Percentiles rank a stretch among this genome's conserved stretches.
Evolutionary conservation across 1,284 basidiomycete genomes (phyloP).

Genomic region (Ustilago trichophora): DNA sequence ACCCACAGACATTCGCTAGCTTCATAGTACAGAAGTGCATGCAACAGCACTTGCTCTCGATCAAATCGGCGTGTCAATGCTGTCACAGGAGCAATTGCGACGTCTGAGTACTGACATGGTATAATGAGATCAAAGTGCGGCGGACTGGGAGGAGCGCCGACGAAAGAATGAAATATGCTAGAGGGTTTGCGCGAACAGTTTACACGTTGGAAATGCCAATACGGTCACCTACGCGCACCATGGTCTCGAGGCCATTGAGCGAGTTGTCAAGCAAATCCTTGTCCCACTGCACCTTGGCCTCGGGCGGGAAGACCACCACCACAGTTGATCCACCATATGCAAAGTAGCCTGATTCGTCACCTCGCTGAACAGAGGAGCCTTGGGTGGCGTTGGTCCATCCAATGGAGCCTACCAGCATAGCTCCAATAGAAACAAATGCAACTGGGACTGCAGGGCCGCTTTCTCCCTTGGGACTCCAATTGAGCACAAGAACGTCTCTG

Average conservation of each 20-base stretch:
- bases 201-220: slow-evolving; percentile 45
- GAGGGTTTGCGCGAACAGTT: background rate
- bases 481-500: slow-evolving; percentile 44
- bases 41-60: too few relatives aligned
- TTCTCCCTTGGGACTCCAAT: slow-evolving; percentile 44
- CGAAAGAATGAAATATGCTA: background rate
- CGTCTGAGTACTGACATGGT: too few relatives aligned
- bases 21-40: too few relatives aligned
- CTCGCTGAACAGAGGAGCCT: slow-evolving; percentile 79
- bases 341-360: slow-evolving; percentile 81
- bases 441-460: slow-evolving; percentile 16
- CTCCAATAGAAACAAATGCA: slow-evolving; percentile 65
- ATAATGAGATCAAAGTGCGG: background rate
- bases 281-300: slow-evolving; percentile 78
- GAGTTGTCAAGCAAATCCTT: slow-evolving; percentile 85
- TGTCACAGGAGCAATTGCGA: too few relatives aligned
- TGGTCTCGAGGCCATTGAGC: slow-evolving; percentile 74
- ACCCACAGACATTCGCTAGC: too few relatives aligned
- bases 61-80: too few relatives aligned
- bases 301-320: slow-evolving; percentile 45
- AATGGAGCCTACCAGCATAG: slow-evolving; percentile 74
- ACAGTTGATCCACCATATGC: slow-evolving; percentile 64
- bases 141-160: background rate
- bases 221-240: slow-evolving; percentile 72
- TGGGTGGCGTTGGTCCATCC: slow-evolving; percentile 79